phyloP scores from a whole-genome alignment of 805 yeast species.

The Candida silvicultrix region DNA sequence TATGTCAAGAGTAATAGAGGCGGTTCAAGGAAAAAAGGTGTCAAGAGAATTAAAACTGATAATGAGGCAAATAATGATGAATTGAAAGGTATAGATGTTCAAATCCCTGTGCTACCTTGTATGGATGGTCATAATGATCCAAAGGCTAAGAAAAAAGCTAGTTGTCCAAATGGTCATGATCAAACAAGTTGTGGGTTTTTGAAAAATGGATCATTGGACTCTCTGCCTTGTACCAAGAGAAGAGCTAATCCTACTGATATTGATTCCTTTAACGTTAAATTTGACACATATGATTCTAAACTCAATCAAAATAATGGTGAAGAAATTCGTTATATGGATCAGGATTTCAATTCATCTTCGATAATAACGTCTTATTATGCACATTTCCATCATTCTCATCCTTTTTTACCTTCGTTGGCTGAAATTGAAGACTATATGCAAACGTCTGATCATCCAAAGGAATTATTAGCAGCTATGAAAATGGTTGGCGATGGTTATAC shows the following conservation, averaged over 20 bases:
- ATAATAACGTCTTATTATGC: constrained; percentile 26
- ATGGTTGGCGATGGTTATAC: constrained; percentile 43
- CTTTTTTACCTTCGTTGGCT: constrained; percentile 36
- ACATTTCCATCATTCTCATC: constrained; percentile 37
- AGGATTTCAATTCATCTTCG: constrained; percentile 16
- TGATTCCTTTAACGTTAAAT: not conserved
- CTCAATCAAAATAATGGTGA: not conserved
- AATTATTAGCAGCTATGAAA: constrained; percentile 41
- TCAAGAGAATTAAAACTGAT: constrained; percentile 19
- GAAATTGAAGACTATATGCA: constrained; percentile 29
- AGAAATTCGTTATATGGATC: constrained; percentile 1
- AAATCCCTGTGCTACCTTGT: constrained; percentile 12
- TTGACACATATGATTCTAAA: not conserved
- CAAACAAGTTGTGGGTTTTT: constrained; percentile 15
- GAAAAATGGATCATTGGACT: constrained; percentile 5
- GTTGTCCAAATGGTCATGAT: constrained; percentile 21
- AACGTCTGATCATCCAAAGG: constrained; percentile 29
- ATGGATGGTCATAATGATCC: constrained; percentile 6
- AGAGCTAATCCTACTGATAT: not conserved
- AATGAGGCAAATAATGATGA: not conserved
- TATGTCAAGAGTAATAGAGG: constrained; percentile 49
- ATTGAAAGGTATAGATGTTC: constrained; percentile 1
- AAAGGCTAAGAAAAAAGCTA: not conserved
- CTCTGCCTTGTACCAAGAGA: constrained; percentile 15
- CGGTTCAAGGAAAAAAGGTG: constrained; percentile 46